Conservation (phyloP, 805 yeast species). For the Wickerhamiella occidentalis region DNA sequence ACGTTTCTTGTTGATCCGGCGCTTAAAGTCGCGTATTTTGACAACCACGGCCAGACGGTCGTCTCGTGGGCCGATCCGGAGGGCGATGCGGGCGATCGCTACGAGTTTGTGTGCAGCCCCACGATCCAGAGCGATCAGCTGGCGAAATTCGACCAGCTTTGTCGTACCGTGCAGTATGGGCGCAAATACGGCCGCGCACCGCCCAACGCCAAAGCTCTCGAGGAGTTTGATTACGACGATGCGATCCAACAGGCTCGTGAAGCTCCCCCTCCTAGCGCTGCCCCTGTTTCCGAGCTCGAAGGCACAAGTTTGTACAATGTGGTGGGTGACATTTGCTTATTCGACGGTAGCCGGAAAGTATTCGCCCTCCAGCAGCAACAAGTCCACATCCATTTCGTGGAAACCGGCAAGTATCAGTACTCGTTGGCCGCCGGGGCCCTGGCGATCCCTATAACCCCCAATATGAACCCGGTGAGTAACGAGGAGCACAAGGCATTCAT, state of each 20-base stretch:
- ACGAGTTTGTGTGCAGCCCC: conserved; percentile 64
- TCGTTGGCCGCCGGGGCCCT: conserved; percentile 35
- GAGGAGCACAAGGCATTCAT: conserved; percentile 45
- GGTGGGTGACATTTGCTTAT: conserved; percentile 40
- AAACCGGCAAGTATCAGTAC: conserved; percentile 40
- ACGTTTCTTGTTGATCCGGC: conserved; percentile 52
- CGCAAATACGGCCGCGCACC: conserved; percentile 45
- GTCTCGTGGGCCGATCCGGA: conserved; percentile 71
- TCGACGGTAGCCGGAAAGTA: conserved; percentile 29
- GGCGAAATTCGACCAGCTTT: conserved; percentile 47
- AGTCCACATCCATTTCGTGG: conserved; percentile 27
- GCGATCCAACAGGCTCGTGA: conserved; percentile 14
- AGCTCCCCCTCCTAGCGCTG: conserved; percentile 7
- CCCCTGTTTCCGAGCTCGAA: conserved; percentile 15
- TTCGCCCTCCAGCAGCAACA: conserved; percentile 4
- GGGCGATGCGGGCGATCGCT: conserved; percentile 78
- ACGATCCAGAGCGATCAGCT: conserved; percentile 37
- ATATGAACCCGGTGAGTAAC: conserved; percentile 57
- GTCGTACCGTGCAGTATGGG: conserved; percentile 64
- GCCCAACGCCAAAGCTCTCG: conserved; percentile 38
- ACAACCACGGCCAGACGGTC: conserved; percentile 43
- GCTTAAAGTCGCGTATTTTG: conserved; percentile 42
- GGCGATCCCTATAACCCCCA: conserved; percentile 30
- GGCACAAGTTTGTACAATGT: conserved; percentile 18
- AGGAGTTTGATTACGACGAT: conserved; percentile 41